Percentiles rank a stretch among this genome's conserved stretches.
Conservation (phyloP, 1,284 basidiomycete species). For the Heterobasidion irregulare region DNA sequence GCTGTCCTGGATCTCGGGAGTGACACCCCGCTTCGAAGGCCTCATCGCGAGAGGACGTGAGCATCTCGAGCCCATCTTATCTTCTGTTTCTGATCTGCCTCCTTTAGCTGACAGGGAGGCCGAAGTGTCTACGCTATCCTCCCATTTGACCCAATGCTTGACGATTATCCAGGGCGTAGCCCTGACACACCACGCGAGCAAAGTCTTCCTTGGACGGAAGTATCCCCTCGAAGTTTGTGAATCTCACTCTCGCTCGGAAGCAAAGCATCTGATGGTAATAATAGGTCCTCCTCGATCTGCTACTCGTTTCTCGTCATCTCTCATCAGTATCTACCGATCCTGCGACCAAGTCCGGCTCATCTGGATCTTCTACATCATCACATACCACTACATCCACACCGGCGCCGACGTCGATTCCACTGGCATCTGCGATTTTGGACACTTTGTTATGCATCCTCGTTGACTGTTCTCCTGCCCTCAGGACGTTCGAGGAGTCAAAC, state of each 20-base stretch:
- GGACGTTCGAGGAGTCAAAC: slow-evolving; percentile 66
- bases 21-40: slow-evolving; percentile 16
- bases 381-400: slow-evolving; percentile 11
- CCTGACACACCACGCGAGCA: slow-evolving; percentile 62
- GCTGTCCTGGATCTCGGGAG: slow-evolving; percentile 37
- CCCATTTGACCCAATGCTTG: slow-evolving; percentile 49
- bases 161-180: slow-evolving; percentile 75
- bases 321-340: slow-evolving; percentile 21
- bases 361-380: slow-evolving; percentile 9
- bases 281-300: slow-evolving; percentile 58
- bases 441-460: slow-evolving; percentile 80
- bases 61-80: slow-evolving; percentile 15
- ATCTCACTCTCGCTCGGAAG: not conserved
- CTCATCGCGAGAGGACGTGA: slow-evolving; percentile 16
- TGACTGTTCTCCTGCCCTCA: slow-evolving; percentile 64
- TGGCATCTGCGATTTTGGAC: slow-evolving; percentile 59
- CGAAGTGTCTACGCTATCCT: slow-evolving; percentile 34
- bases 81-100: not conserved
- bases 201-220: slow-evolving; percentile 59
- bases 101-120: slow-evolving; percentile 31
- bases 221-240: slow-evolving; percentile 62
- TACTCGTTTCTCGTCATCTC: slow-evolving; percentile 62
- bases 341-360: slow-evolving; percentile 9
- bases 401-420: slow-evolving; percentile 16
- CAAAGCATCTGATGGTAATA: not conserved